Percentiles rank a stretch among this genome's conserved stretches.
phyloP scores from a whole-genome alignment of 257 asterid genomes.

The Rehmannia glutinosa region DNA sequence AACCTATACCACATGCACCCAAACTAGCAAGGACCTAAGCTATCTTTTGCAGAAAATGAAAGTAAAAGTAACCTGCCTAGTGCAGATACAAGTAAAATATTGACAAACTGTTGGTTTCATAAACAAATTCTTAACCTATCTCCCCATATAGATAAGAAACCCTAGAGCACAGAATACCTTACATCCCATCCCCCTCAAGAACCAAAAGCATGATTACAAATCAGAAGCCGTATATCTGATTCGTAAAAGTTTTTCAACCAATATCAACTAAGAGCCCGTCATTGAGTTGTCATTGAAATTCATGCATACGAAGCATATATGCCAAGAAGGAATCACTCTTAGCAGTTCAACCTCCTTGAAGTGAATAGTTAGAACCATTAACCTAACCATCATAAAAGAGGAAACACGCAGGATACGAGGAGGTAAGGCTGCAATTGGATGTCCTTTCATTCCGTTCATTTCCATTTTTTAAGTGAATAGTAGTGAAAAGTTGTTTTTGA shows the following conservation, averaged over 20 bases:
- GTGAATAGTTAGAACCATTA: background rate
- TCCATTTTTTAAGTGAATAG: too few species aligned
- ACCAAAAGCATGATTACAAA: too few species aligned
- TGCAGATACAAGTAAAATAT: background rate
- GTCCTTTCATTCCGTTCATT: too few species aligned
- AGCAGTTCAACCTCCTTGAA: background rate
- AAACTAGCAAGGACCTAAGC: background rate
- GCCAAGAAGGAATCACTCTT: too few species aligned
- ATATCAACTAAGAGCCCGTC: too few species aligned
- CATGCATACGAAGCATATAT: too few species aligned
- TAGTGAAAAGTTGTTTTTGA: too few species aligned
- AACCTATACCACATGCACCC: background rate
- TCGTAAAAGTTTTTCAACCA: too few species aligned
- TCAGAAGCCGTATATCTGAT: too few species aligned
- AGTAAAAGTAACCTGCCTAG: background rate
- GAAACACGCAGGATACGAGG: background rate
- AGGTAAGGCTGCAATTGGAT: too few species aligned
- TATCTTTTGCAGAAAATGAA: background rate
- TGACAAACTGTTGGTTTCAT: background rate
- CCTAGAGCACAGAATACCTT: background rate
- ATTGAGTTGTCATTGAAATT: too few species aligned
- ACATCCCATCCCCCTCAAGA: slow-evolving; percentile 1
- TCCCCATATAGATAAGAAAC: background rate
- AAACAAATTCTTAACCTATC: background rate
- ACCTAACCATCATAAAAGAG: background rate